Percentiles rank a stretch among this genome's conserved stretches.
Conservation (phyloP, 2,329 filamentous ascomycete species). For the Byssoonygena ceratinophila region DNA sequence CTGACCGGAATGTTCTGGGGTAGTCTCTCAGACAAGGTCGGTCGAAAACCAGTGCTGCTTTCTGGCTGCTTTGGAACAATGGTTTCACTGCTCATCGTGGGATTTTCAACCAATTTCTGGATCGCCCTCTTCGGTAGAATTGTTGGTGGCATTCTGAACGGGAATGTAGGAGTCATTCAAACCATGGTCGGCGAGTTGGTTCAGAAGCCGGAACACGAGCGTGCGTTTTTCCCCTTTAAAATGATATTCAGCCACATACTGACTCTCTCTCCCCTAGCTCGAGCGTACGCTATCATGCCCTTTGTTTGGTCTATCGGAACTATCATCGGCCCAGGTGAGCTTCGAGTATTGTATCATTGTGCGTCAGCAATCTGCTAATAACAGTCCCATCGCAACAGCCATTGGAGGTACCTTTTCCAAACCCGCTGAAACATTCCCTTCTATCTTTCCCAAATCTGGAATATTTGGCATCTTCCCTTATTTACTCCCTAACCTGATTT, state of each 20-base stretch:
- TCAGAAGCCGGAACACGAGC: constrained; percentile 73
- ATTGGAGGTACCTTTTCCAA: constrained; percentile 81
- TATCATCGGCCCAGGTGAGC: constrained; percentile 62
- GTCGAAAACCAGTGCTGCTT: constrained; percentile 76
- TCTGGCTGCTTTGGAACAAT: constrained; percentile 66
- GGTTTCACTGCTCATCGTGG: constrained; percentile 69
- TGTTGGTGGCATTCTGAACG: constrained; percentile 73
- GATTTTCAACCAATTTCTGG: constrained; percentile 64
- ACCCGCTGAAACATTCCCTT: constrained; percentile 63
- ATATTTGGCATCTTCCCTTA: constrained; percentile 75
- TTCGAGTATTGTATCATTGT: neutral
- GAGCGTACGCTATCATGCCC: constrained; percentile 89
- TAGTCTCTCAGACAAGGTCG: constrained; percentile 63
- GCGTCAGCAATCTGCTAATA: neutral
- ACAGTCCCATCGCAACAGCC: constrained; percentile 33
- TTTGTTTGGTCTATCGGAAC: constrained; percentile 79
- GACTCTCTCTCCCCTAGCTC: constrained; percentile 30
- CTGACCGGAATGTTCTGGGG: constrained; percentile 66
- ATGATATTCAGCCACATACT: neutral
- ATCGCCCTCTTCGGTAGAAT: constrained; percentile 72
- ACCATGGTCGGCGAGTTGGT: constrained; percentile 96
- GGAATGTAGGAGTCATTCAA: constrained; percentile 82
- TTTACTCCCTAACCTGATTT: constrained; percentile 78
- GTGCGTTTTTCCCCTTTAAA: constrained; percentile 24
- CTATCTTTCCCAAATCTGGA: constrained; percentile 54